Conservation (phyloP, 768 basidiomycete genomes). For the Punctularia strigosozonata region DNA sequence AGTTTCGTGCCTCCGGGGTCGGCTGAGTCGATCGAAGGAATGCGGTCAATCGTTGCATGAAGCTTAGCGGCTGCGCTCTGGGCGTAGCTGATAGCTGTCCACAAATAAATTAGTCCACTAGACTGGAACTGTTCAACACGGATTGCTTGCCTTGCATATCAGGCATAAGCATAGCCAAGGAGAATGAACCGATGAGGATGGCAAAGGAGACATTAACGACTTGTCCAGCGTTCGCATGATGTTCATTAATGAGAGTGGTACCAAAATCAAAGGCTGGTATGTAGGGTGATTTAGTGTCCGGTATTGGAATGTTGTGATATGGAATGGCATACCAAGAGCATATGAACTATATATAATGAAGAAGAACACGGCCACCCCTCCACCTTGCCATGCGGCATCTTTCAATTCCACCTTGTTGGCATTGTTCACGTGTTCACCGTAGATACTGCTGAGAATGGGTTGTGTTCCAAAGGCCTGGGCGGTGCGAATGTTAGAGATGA, state of each 20-base stretch:
- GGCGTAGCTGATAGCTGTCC: constrained; percentile 61
- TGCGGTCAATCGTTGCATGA: constrained; percentile 76
- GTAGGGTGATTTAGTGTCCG: constrained; percentile 1
- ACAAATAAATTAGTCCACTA: neutral
- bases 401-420: constrained; percentile 44
- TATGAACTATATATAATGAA: constrained; percentile 74
- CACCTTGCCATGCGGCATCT: constrained; percentile 48
- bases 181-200: constrained; percentile 86
- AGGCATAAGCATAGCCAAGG: constrained; percentile 72
- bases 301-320: constrained; percentile 1
- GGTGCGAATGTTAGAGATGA: constrained; percentile 81
- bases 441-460: constrained; percentile 45
- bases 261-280: constrained; percentile 74
- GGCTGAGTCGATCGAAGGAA: constrained; percentile 78
- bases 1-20: constrained; percentile 56
- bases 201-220: constrained; percentile 80
- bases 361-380: constrained; percentile 63
- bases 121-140: neutral
- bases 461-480: constrained; percentile 88
- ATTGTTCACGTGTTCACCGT: constrained; percentile 46
- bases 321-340: constrained; percentile 38
- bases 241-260: constrained; percentile 65
- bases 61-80: constrained; percentile 86
- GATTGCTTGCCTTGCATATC: constrained; percentile 60
- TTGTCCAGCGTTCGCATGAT: constrained; percentile 48